Evolutionary conservation across 1,284 basidiomycete genomes (phyloP).

Genomic region (Xerocomus minutiporus): DNA sequence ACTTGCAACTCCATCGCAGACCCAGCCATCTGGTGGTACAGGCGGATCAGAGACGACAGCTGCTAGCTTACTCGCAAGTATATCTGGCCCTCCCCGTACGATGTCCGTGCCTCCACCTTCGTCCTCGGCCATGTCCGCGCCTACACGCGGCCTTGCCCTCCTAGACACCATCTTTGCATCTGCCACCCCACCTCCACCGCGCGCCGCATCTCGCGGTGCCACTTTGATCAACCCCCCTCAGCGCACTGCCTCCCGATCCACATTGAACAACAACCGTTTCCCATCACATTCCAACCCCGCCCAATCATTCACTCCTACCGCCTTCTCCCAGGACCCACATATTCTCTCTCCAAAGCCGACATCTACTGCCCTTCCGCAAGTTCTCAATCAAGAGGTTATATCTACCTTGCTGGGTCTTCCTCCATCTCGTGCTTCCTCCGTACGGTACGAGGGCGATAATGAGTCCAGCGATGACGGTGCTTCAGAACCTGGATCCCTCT

Average conservation of each 20-base stretch:
- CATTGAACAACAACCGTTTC: slow-evolving; percentile 4
- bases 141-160: slow-evolving; percentile 41
- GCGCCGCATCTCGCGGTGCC: slow-evolving; percentile 17
- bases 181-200: slow-evolving; percentile 29
- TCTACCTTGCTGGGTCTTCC: slow-evolving; percentile 51
- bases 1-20: slow-evolving; percentile 32
- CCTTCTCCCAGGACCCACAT: slow-evolving; percentile 29
- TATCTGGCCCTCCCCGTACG: slow-evolving; percentile 25
- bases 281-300: slow-evolving; percentile 1
- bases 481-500: slow-evolving; percentile 40
- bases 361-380: slow-evolving; percentile 45
- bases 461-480: slow-evolving; percentile 48
- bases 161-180: slow-evolving; percentile 53
- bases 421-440: slow-evolving; percentile 50
- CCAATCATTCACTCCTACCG: slow-evolving; percentile 13
- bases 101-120: slow-evolving; percentile 31
- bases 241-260: slow-evolving; percentile 6
- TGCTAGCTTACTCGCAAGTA: slow-evolving; percentile 24
- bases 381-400: slow-evolving; percentile 62
- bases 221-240: slow-evolving; percentile 12
- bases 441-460: slow-evolving; percentile 58
- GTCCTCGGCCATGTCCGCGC: slow-evolving; percentile 23
- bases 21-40: slow-evolving; percentile 10
- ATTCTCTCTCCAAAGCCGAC: slow-evolving; percentile 47
- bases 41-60: slow-evolving; percentile 28